Base-by-base conservation (phyloP, 2,329 filamentous ascomycete genomes). In the Elsinoe necatrix region DNA sequence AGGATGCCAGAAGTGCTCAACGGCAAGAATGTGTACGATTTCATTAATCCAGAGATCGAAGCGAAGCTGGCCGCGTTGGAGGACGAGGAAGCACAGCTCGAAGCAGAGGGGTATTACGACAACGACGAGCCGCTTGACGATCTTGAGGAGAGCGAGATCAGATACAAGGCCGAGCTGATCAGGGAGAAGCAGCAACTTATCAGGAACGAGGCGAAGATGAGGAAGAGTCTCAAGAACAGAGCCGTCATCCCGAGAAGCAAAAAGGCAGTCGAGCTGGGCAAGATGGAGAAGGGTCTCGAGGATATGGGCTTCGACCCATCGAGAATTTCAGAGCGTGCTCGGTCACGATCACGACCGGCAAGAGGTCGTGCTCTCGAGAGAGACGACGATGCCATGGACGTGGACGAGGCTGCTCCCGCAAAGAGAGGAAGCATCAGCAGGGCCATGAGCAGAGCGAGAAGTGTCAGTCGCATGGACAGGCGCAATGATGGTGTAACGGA, bases 11-110 rank as follows among this genome's bases (percentile, higher is more conserved):
- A 98, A 73, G 80, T 96, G 50, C 87, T 91, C 72, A 85, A 97
- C 68, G 93, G 93, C 72, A 91, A 92, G 80, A 98, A 98, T 71
- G 88, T 98, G 58, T 93, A 92, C 75, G 93, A 98, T 73, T 98
- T 89, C 72, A 84, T 98, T 67, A 93, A 97, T 67, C 91, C 92
- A 1, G 95, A 98, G 57, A 98, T 98, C 68, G 93, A 95, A 67
- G 81, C 84, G 63, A 97, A 95, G 77, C 81, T 98, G 51, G 85
- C 86, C 54, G 89, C 89, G 57, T 80, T 98, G 31, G 93, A 98
- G 72, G 91, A 91, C 61, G 95, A 98, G 69, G 93, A 98, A 72
- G 92, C 95, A 75, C 86, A 86, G 65, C 82, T 97, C 12, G 87
- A 96, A 72, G 85, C 83, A 6, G 89, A 95, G 62, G 93, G 93